Conservation (phyloP, 1,284 basidiomycete genomes). For the Cryptococcus sp. region DNA sequence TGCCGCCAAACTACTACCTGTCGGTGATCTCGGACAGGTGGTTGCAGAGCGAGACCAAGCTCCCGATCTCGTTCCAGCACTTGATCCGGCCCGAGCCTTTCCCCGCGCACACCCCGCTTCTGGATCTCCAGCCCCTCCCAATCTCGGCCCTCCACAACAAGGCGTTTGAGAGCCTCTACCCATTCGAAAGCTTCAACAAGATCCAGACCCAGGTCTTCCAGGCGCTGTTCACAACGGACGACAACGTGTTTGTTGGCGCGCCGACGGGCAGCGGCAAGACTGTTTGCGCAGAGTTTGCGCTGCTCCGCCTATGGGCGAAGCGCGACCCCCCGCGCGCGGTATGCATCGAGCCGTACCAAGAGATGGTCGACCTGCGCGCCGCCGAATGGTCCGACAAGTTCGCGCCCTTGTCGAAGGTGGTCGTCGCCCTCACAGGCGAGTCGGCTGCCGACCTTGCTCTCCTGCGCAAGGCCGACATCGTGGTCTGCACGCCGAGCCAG, state of each 20-base stretch:
- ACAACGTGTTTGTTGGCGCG: constrained; percentile 93
- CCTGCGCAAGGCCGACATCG: constrained; percentile 83
- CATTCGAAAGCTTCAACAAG: constrained; percentile 88
- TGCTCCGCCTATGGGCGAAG: constrained; percentile 88
- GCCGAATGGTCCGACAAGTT: constrained; percentile 89
- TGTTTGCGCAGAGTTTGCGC: constrained; percentile 92
- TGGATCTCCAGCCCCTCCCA: constrained; percentile 89
- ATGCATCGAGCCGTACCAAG: constrained; percentile 93
- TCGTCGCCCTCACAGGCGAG: constrained; percentile 90
- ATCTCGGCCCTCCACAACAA: constrained; percentile 87
- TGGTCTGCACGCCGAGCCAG: constrained; percentile 86
- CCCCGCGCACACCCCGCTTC: constrained; percentile 84
- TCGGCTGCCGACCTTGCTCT: constrained; percentile 88
- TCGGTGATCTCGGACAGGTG: constrained; percentile 92
- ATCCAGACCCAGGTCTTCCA: constrained; percentile 99
- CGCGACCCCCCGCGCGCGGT: constrained; percentile 79
- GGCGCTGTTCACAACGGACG: constrained; percentile 90
- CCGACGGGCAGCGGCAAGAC: constrained; percentile 97
- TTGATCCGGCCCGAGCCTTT: constrained; percentile 96
- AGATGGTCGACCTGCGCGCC: constrained; percentile 90
- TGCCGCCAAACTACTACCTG: constrained; percentile 97
- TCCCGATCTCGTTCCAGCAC: constrained; percentile 97
- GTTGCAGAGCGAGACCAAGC: constrained; percentile 88
- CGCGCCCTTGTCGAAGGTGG: constrained; percentile 76
- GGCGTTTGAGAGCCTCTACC: constrained; percentile 83